Percentiles rank a stretch among this genome's conserved stretches.
Conservation (phyloP, 2,329 filamentous ascomycete species). For the Sporothrix variecibatus region DNA sequence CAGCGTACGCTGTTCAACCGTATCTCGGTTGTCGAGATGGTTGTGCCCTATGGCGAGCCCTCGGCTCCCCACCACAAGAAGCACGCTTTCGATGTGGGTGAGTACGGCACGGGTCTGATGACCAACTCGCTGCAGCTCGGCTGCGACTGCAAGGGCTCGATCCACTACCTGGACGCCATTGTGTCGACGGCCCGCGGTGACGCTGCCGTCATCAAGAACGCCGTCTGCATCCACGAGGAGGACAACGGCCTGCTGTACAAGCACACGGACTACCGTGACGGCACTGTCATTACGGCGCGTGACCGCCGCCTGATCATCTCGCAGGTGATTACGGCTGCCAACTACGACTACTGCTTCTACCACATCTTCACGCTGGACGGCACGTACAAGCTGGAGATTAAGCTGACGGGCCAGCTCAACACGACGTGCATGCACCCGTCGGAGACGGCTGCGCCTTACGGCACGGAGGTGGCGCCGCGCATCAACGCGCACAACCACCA, state of each 20-base stretch:
- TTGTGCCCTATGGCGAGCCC: conserved; percentile 84
- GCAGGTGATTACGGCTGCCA: conserved; percentile 92
- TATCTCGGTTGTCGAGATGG: conserved; percentile 89
- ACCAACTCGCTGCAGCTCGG: conserved; percentile 74
- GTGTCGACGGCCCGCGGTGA: conserved; percentile 78
- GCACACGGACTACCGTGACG: conserved; percentile 90
- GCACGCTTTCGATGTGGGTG: conserved; percentile 78
- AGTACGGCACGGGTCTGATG: conserved; percentile 76
- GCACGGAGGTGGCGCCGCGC: conserved; percentile 85
- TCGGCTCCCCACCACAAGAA: conserved; percentile 79
- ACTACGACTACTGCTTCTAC: conserved; percentile 75
- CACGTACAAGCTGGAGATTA: conserved; percentile 87
- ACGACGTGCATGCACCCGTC: conserved; percentile 79
- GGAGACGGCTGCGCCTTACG: conserved; percentile 84
- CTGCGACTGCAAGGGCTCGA: conserved; percentile 85
- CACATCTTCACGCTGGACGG: conserved; percentile 66
- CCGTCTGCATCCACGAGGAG: conserved; percentile 94
- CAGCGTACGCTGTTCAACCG: conserved; percentile 83
- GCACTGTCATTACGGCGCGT: conserved; percentile 81
- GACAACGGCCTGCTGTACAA: conserved; percentile 92
- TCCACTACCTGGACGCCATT: conserved; percentile 87
- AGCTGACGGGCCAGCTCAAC: conserved; percentile 89
- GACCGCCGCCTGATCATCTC: conserved; percentile 84
- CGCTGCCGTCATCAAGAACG: conserved; percentile 84
- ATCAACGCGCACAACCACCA: conserved; percentile 97